Evolutionary conservation across 106 monocot genomes (phyloP).

Genomic region (Vanilla planifolia): DNA sequence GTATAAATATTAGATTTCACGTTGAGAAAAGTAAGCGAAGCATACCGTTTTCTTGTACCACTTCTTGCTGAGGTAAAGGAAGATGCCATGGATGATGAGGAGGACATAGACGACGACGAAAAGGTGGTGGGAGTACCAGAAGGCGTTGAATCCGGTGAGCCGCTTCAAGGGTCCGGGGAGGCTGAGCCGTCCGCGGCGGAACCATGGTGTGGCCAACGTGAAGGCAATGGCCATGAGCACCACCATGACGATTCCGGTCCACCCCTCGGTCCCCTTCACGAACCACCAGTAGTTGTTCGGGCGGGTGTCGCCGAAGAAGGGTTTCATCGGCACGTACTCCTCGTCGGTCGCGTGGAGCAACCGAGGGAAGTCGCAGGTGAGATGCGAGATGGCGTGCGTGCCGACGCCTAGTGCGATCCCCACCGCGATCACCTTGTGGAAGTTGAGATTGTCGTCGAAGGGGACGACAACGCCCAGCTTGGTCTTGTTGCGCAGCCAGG

Average conservation of each 20-base stretch:
- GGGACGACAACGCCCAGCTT: conserved; percentile 51
- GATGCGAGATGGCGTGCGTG: conserved; percentile 58
- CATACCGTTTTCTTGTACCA: conserved; percentile 83
- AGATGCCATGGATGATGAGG: conserved; percentile 69
- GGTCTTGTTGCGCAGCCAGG: conserved; percentile 82
- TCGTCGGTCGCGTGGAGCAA: conserved; percentile 60
- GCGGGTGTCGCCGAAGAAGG: conserved; percentile 48
- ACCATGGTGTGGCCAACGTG: conserved; percentile 72
- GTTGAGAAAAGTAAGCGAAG: background rate
- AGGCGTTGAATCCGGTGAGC: conserved; percentile 88
- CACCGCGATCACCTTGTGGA: conserved; percentile 87
- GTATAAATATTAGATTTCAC: background rate
- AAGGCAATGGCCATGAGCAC: conserved; percentile 79
- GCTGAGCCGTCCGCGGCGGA: conserved; percentile 49
- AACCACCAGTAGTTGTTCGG: conserved; percentile 98
- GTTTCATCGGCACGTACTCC: conserved; percentile 67
- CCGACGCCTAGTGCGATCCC: conserved; percentile 52
- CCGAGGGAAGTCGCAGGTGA: conserved; percentile 91
- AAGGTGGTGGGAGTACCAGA: conserved; percentile 96
- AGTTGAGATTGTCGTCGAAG: conserved; percentile 91
- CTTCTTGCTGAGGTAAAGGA: conserved; percentile 51
- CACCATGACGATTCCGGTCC: conserved; percentile 88
- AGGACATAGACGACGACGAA: conserved; percentile 86
- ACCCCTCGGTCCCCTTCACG: conserved; percentile 88
- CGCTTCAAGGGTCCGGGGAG: conserved; percentile 51